Base-by-base conservation (phyloP, 2,329 filamentous ascomycete genomes). In the Ophiosphaerella herpotricha region DNA sequence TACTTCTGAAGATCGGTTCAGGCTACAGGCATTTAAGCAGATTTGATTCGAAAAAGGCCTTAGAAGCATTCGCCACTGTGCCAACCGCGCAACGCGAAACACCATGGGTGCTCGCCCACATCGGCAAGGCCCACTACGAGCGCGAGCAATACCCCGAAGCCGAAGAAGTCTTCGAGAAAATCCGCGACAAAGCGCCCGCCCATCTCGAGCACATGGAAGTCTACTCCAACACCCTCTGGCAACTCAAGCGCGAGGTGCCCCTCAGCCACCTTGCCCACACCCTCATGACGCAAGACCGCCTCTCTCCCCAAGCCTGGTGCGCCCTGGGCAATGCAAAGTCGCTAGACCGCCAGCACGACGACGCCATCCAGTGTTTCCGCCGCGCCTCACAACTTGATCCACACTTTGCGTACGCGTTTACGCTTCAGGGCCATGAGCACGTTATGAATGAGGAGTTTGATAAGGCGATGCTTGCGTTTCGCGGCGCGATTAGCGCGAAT, bases 181-280 rank as follows among this genome's bases (percentile, higher is more conserved):
- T 99, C 58, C 86, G 91, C 43, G 83, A 87, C 29, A 80, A 94
- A 60, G 87, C 90, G 11, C 93, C 93, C 1, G 89, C 90, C 1
- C 85, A 90, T 4, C 80, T 95, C 38, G 89, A 96, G 68, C 92
- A 97, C 67, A 97, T 97, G 92, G 94, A 99, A 70, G 87, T 97
- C 32, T 99, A 96, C 75, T 97, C 93, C 12, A 99, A 94, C 0
- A 88, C 96, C n/a, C 81, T 99, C n/a, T 99, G 95, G 94, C 92
- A 97, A 72, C 78, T 97, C 55, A 96, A 96, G 74, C 87, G 89
- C 56, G 93, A 97, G 67, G 89, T 91, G 0, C 90, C 97, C 54
- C 80, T 99, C 18, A 92, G 93, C 0, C 96, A 94, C 74, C 80
- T 99, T 24, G 91, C 93, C 0, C 93, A 97, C 66, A 90, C 95